Evolutionary conservation across 2,329 filamentous ascomycete species (phyloP).

Genomic region (Beauveria sp.): DNA sequence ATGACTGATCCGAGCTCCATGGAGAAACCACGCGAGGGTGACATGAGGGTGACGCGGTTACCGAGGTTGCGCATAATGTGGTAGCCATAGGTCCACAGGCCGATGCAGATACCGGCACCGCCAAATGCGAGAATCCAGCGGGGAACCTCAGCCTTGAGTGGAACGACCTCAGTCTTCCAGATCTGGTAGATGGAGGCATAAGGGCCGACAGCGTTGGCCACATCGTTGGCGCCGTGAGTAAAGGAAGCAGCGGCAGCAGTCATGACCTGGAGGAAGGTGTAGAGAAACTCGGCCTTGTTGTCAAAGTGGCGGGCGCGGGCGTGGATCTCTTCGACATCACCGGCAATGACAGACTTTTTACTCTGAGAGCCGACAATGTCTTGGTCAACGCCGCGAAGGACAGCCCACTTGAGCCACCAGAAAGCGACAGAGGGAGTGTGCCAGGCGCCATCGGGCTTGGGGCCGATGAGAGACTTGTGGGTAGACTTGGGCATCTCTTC

Average conservation of each 20-base stretch:
- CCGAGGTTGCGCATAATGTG: constrained; percentile 58
- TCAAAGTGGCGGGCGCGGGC: constrained; percentile 50
- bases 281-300: constrained; percentile 54
- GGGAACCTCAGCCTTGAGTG: constrained; percentile 42
- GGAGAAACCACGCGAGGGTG: constrained; percentile 49
- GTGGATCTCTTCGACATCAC: constrained; percentile 47
- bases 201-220: constrained; percentile 55
- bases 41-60: constrained; percentile 56
- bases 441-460: constrained; percentile 35
- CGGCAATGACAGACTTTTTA: constrained; percentile 36
- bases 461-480: constrained; percentile 28
- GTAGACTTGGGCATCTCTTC: constrained; percentile 25
- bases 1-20: constrained; percentile 55
- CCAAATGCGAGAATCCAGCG: constrained; percentile 52
- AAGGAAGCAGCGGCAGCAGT: constrained; percentile 57
- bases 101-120: constrained; percentile 43
- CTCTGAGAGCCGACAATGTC: constrained; percentile 31
- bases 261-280: constrained; percentile 52
- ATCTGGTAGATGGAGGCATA: constrained; percentile 56
- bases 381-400: constrained; percentile 40
- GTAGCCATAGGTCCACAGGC: constrained; percentile 54
- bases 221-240: constrained; percentile 60
- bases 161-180: constrained; percentile 42
- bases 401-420: constrained; percentile 35
- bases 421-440: constrained; percentile 33